Evolutionary conservation across 2,329 filamentous ascomycete genomes (phyloP).

Genomic region (Capronia epimyces): DNA sequence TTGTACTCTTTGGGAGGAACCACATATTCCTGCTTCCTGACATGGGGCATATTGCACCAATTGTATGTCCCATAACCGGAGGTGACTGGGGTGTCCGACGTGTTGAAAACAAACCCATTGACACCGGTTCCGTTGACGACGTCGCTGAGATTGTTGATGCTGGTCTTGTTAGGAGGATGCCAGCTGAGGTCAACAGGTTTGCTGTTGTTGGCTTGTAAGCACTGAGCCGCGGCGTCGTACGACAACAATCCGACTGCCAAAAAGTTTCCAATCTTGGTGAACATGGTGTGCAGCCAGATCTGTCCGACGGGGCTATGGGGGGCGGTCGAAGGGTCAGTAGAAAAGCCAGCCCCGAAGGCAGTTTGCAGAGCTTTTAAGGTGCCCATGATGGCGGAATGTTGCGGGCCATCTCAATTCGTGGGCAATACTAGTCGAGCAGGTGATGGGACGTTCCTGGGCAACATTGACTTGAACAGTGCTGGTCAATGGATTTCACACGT

Average conservation of each 20-base stretch:
- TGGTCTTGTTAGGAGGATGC: slow-evolving; percentile 52
- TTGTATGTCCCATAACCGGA: slow-evolving; percentile 62
- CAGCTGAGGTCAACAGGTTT: slow-evolving; percentile 47
- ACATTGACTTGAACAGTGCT: background rate
- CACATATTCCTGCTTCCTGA: slow-evolving; percentile 61
- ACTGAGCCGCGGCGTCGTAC: slow-evolving; percentile 5
- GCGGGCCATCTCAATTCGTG: background rate
- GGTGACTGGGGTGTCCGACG: slow-evolving; percentile 52
- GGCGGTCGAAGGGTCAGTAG: slow-evolving; percentile 9
- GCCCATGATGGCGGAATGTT: background rate
- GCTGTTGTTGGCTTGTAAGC: background rate
- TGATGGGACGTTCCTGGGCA: background rate
- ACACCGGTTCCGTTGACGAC: slow-evolving; percentile 57
- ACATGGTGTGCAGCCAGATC: slow-evolving; percentile 13
- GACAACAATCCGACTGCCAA: slow-evolving; percentile 6
- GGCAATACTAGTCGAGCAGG: background rate
- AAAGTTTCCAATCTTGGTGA: slow-evolving; percentile 5
- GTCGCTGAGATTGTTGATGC: slow-evolving; percentile 57
- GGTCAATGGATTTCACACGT: background rate
- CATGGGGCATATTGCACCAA: slow-evolving; percentile 85
- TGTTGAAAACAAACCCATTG: slow-evolving; percentile 70
- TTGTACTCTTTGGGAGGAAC: slow-evolving; percentile 52
- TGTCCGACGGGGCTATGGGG: slow-evolving; percentile 8
- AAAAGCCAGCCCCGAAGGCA: background rate
- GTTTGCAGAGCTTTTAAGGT: background rate